Evolutionary conservation across 768 basidiomycete species (phyloP), one percentile per base, ranked within the genome.

Genomic region (Lactifluus echinatus): DNA sequence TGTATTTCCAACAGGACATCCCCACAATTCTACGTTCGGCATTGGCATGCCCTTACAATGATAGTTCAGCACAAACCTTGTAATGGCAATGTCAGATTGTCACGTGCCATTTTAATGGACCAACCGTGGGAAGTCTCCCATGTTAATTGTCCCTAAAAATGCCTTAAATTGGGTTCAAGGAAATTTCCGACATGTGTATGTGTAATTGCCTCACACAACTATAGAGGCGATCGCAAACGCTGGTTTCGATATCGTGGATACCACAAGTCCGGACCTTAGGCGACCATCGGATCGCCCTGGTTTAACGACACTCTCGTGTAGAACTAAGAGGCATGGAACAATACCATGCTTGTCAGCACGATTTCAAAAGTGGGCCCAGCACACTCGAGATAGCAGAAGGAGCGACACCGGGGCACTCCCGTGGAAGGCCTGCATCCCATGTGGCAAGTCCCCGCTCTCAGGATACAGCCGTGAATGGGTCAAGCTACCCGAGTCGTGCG

Each of bases 191-290:
- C n/a, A n/a, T n/a, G n/a, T n/a, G n/a, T n/a, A 59, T 69, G 74
- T 0, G 74, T 81, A 40, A 75, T 73, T 1, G 67, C 79, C 19
- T 21, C 44, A 62, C 6, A 50, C 56, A 10, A 71, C 81, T 34
- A 70, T 69, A 40, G 53, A 62, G 29, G 69, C 74, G 24, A 70
- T 82, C 31, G 70, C 72, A 29, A 69, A 74, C 12, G 74, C 75
- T 5, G 80, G 79, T 8, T 81, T 80, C 48, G 76, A 80, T 60
- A 61, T 76, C 53, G 70, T 73, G 2, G 57, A 66, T 33, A 62
- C 68, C 8, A 65, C 69, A 11, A 17, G 40, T 17, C 28, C 53
- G 1, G 60, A 42, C 12, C 12, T 44, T 23, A 28, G 50, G 1
- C 45, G 12, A n/a, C 50, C 15, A 15, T 45, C 53, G 11, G 45